Evolutionary conservation across 257 asterid genomes (phyloP).

Genomic region (Verbascum thapsus): DNA sequence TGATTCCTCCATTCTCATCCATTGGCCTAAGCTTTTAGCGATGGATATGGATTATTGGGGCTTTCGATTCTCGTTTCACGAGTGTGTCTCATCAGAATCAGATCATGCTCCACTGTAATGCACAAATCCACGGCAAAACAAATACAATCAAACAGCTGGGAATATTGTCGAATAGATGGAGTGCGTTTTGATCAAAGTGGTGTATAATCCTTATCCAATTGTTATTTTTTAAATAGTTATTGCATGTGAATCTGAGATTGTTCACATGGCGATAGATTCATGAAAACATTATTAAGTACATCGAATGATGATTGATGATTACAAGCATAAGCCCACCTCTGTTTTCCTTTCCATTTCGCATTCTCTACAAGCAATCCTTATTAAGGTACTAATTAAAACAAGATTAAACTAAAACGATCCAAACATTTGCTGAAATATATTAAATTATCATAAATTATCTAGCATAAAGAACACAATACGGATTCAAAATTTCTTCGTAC

Average conservation of each 20-base stretch:
- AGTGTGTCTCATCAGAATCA: conserved; percentile 40
- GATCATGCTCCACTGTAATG: conserved; percentile 48
- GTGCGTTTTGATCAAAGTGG: conserved; percentile 15
- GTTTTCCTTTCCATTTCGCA: neutral
- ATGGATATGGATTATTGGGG: conserved; percentile 12
- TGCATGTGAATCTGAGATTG: conserved; percentile 31
- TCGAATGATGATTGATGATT: conserved; percentile 23
- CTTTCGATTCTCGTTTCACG: conserved; percentile 25
- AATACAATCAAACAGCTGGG: conserved; percentile 15
- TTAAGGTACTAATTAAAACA: conserved; percentile 7
- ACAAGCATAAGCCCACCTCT: conserved; percentile 29
- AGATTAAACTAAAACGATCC: neutral
- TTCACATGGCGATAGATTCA: conserved; percentile 33
- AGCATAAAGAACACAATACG: no score
- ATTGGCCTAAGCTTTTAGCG: conserved; percentile 34
- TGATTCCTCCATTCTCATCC: conserved; percentile 59
- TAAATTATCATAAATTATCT: conserved; percentile 5
- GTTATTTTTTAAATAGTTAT: conserved; percentile 19
- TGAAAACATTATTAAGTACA: conserved; percentile 8
- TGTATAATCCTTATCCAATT: conserved; percentile 14
- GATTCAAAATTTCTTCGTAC: neutral
- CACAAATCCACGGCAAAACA: conserved; percentile 6
- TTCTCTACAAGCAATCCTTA: no score
- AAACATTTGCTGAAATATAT: conserved; percentile 34
- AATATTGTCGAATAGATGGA: neutral